Conservation (phyloP, 2,329 filamentous ascomycete species). For the Trichophyton verrucosum region DNA sequence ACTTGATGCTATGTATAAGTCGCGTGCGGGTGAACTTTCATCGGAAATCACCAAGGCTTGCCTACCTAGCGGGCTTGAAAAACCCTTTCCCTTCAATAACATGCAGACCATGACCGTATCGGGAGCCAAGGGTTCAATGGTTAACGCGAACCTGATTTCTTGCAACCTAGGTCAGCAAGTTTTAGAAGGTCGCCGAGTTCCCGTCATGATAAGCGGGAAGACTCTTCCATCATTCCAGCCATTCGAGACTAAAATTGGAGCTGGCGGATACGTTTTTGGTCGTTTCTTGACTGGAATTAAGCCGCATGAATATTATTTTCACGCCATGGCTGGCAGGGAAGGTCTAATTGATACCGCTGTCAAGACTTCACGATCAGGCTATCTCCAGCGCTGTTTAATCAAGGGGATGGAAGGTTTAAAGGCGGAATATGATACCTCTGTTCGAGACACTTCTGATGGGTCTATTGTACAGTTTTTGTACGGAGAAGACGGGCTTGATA, state of each 20-base stretch:
- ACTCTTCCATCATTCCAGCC: constrained; percentile 86
- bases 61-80: constrained; percentile 70
- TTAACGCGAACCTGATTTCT: constrained; percentile 95
- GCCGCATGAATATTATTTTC: constrained; percentile 97
- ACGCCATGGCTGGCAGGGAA: constrained; percentile 98
- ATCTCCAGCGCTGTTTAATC: constrained; percentile 90
- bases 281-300: constrained; percentile 96
- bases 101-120: constrained; percentile 99
- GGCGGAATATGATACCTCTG: constrained; percentile 86
- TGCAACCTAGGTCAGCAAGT: constrained; percentile 96
- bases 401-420: constrained; percentile 95
- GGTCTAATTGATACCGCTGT: constrained; percentile 97
- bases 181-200: constrained; percentile 85
- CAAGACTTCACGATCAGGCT: constrained; percentile 94
- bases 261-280: constrained; percentile 86
- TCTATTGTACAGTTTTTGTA: constrained; percentile 91
- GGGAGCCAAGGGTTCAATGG: constrained; percentile 80
- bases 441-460: constrained; percentile 77
- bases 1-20: constrained; percentile 78
- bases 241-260: constrained; percentile 77
- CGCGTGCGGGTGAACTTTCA: constrained; percentile 56
- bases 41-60: constrained; percentile 65
- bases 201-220: constrained; percentile 96
- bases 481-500: constrained; percentile 88
- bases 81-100: constrained; percentile 90